Evolutionary conservation across 352 stramenopile species (phyloP).

Genomic region (Phytophthora pinifolia): DNA sequence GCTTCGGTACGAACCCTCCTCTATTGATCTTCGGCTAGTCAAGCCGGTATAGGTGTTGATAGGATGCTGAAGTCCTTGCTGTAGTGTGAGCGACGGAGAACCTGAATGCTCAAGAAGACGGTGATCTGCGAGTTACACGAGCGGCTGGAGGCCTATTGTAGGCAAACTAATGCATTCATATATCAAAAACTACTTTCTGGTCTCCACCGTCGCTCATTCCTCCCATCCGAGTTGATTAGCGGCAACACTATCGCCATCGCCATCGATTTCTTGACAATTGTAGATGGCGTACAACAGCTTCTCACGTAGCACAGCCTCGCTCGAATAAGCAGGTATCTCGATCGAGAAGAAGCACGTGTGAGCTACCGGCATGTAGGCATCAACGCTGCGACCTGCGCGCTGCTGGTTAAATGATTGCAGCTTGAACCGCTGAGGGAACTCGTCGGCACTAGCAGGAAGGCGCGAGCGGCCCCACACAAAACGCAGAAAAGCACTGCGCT

Average conservation of each 20-base stretch:
- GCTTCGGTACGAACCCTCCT: conserved; percentile 18
- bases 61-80: conserved; percentile 17
- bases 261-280: conserved; percentile 94
- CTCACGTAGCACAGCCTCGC: conserved; percentile 59
- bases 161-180: conserved; percentile 19
- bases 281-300: conserved; percentile 92
- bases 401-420: conserved; percentile 86
- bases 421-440: conserved; percentile 93
- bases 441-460: conserved; percentile 71
- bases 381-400: conserved; percentile 36
- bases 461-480: conserved; percentile 93
- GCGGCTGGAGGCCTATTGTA: conserved; percentile 16
- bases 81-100: conserved; percentile 30
- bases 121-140: conserved; percentile 33
- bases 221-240: conserved; percentile 84
- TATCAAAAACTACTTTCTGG: conserved; percentile 8
- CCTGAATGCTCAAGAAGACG: conserved; percentile 29
- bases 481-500: conserved; percentile 83
- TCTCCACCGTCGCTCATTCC: conserved; percentile 37
- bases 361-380: conserved; percentile 94
- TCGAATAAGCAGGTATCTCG: conserved; percentile 94
- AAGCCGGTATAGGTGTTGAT: not conserved
- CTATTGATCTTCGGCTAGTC: conserved; percentile 12
- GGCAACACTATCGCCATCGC: conserved; percentile 75
- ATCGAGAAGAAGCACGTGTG: conserved; percentile 99